Percentiles rank a stretch among this genome's conserved stretches.
Conservation (phyloP, 805 yeast genomes). For the Schizosaccharomyces osmophilus region DNA sequence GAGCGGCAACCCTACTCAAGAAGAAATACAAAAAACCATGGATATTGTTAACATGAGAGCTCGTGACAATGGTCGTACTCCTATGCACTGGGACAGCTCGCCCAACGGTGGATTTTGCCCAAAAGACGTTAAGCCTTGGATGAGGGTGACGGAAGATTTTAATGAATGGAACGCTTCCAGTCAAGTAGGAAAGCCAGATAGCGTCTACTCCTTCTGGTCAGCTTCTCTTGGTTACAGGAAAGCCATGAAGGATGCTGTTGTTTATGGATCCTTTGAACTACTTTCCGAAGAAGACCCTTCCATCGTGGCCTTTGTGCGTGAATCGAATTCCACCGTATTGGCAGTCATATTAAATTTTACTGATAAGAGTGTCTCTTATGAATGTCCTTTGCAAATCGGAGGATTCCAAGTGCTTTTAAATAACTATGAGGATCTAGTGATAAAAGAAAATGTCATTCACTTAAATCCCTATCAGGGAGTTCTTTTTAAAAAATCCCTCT, state of each 20-base stretch:
- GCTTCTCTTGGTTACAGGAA: constrained; percentile 22
- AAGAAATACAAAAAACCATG: constrained; percentile 3
- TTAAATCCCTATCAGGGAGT: neutral
- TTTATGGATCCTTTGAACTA: constrained; percentile 24
- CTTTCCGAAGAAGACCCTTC: constrained; percentile 22
- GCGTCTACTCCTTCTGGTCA: constrained; percentile 24
- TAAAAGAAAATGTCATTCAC: neutral
- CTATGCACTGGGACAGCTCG: constrained; percentile 28
- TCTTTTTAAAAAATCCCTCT: neutral
- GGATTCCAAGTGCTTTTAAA: neutral
- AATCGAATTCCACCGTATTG: neutral
- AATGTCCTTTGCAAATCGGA: neutral
- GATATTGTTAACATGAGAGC: constrained; percentile 9
- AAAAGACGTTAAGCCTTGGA: constrained; percentile 24
- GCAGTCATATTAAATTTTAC: neutral
- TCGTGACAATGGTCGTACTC: constrained; percentile 31
- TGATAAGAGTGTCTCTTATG: neutral
- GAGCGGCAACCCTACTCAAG: constrained; percentile 11
- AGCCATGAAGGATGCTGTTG: constrained; percentile 19
- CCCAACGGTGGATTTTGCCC: constrained; percentile 24
- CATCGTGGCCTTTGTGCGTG: constrained; percentile 21
- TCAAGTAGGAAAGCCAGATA: constrained; percentile 22
- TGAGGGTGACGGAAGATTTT: constrained; percentile 23
- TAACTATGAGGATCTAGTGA: neutral
- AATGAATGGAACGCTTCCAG: constrained; percentile 24